These are phyloP conservation scores for Euphorbia schlechtendalii DNA, from an alignment of 441 rosid genomes.

Conservation along the genomic window DNA sequence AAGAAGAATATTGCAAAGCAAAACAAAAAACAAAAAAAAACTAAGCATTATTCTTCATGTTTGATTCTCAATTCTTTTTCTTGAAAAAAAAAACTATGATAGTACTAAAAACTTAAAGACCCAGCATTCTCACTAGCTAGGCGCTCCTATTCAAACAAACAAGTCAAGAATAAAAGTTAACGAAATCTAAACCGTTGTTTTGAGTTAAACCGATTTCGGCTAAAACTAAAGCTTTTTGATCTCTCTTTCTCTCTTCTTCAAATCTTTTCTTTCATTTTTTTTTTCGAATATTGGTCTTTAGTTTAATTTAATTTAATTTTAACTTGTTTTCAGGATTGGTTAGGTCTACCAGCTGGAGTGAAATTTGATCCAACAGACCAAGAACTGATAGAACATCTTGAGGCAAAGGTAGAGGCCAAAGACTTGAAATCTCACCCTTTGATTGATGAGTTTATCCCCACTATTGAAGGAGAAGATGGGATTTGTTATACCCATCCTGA, in stretches of 20 bases:
- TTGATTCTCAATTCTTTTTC: conserved; percentile 24
- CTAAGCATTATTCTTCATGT: conserved; percentile 35
- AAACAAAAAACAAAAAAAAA: too few relatives aligned
- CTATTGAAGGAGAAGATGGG: too few relatives aligned
- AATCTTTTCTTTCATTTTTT: too few relatives aligned
- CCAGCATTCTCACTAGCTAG: too few relatives aligned
- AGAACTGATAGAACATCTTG: conserved; percentile 96
- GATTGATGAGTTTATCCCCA: too few relatives aligned
- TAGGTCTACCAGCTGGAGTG: conserved; percentile 99
- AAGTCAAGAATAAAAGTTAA: too few relatives aligned
- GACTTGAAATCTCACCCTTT: conserved; percentile 94
- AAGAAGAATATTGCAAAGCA: conserved; percentile 21
- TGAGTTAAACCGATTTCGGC: conserved; percentile 15
- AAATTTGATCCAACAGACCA: conserved; percentile 99
- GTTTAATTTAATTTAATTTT: not conserved
- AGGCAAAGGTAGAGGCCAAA: conserved; percentile 78
- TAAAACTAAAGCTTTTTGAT: conserved; percentile 17
- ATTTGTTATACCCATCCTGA: too few relatives aligned
- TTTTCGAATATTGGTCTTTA: not conserved
- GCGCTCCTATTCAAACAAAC: too few relatives aligned
- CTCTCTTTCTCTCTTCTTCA: conserved; percentile 18
- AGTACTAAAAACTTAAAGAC: too few relatives aligned
- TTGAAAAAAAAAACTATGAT: too few relatives aligned
- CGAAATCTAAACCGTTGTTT: too few relatives aligned
- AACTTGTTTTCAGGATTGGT: conserved; percentile 86